Evolutionary conservation across 768 basidiomycete genomes (phyloP), one percentile per base, ranked within the genome.

Genomic region (Tricholoma matsutake): DNA sequence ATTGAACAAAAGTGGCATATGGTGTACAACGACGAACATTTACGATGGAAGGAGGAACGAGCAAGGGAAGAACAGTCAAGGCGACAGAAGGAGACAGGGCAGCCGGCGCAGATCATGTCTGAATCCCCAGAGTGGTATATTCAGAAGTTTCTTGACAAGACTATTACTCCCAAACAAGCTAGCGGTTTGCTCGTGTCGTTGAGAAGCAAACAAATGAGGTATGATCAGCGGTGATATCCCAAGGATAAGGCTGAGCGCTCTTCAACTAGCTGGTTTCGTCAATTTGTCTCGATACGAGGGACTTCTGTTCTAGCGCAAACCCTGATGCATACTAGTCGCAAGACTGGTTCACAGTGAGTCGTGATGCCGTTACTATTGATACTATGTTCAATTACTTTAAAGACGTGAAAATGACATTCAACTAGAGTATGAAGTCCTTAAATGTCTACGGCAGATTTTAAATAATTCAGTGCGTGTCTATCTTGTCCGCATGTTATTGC

Each of bases 101-200:
- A 84, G 58, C 65, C 84, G 6, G 73, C 76, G 6, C 72, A 80
- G 20, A 81, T 85, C 20, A 73, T 83, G 20, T 84, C 86, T 58
- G 88, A 89, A 63, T 86, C 90, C 8, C 94, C 96, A 1, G 91
- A 97, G 71, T 97, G 91, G 90, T 98, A 94, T 70, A 86, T 98
- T 64, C 85, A 88, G 73, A 93, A 89, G 73, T 93, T 97, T 71
- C 79, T 98, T 69, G 91, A 96, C 69, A 86, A 86, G 61, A 90
- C 90, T 1, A 86, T 97, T 54, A 94, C 88, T 1, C 75, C 86
- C 43, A 91, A 92, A 73, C 87, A 94, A 63, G 91, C 92, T 9
- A 79, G 82, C 20, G 86, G 89, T 59, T 77, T 98, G 51, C 81
- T 81, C 67, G 90, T 89, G 29, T 97, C 83, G 6, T 70, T 94